phyloP scores from a whole-genome alignment of 148 eudicot genomes.

The Cornus kousa region DNA sequence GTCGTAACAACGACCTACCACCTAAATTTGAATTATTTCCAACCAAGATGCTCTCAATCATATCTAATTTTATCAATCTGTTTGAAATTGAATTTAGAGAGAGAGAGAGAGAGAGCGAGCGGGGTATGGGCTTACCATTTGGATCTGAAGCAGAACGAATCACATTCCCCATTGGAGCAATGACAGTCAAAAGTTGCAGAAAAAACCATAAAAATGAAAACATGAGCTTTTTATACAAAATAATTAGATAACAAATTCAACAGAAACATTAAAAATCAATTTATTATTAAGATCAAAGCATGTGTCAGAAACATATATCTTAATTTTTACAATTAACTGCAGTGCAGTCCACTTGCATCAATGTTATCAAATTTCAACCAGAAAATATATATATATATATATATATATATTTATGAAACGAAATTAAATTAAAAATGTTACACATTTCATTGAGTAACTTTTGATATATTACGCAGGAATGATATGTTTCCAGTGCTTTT shows the following conservation, averaged over 20 bases:
- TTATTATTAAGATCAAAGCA: background rate
- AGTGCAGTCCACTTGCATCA: too few relatives aligned
- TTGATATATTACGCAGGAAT: too few relatives aligned
- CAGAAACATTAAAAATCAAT: background rate
- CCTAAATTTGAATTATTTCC: background rate
- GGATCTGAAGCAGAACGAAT: constrained; percentile 43
- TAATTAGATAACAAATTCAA: background rate
- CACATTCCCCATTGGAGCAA: constrained; percentile 18
- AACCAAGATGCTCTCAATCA: too few relatives aligned
- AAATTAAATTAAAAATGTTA: too few relatives aligned
- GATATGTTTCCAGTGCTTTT: too few relatives aligned
- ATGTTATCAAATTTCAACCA: too few relatives aligned
- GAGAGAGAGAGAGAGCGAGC: constrained; percentile 4
- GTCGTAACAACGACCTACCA: background rate
- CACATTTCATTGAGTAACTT: too few relatives aligned
- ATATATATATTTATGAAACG: too few relatives aligned
- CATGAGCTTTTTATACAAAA: background rate
- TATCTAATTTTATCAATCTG: too few relatives aligned
- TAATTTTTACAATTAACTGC: too few relatives aligned
- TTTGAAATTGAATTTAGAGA: background rate
- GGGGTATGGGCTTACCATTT: constrained; percentile 31
- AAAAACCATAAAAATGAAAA: constrained; percentile 8
- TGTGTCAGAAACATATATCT: too few relatives aligned
- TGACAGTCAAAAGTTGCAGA: background rate
- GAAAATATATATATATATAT: too few relatives aligned